Base-by-base conservation (phyloP, 768 basidiomycete genomes). In the Kwoniella sp. region DNA sequence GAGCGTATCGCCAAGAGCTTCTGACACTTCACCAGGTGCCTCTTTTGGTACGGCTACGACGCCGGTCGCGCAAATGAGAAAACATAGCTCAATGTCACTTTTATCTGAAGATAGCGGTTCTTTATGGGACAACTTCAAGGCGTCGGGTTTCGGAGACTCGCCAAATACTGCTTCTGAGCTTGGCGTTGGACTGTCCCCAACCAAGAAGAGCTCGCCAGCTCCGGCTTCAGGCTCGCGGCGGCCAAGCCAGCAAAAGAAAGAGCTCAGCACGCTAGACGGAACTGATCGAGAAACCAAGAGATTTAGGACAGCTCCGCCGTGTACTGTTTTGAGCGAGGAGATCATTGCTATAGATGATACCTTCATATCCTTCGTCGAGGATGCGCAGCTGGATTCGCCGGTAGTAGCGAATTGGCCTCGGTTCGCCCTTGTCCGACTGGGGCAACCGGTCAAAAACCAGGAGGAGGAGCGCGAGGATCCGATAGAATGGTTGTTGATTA, bases 401-500 rank as follows among this genome's bases (percentile, higher is more conserved):
- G 40, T 31, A 5, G 46, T 34, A 0, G 3, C 28, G 5, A 33
- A 26, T 7, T 65, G 63, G 63, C 63, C 67, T 3, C 25, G 46
- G 7, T 63, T 61, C 47, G 17, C 47, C 20, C 47, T 68, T 38
- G 42, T 60, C 34, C 55, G 56, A 19, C 44, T 65, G 9, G 32
- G n/a, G 17, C 31, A 27, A 6, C 38, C 47, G 17, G 28, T 28
- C 17, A 20, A 17, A 4, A 14, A 6, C 6, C 20, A 22, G 32
- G 11, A 26, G 10, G 3, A 19, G 15, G 19, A 40, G 0, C 5
- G n/a, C 11, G 38, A 46, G 8, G 23, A 25, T 3, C 12, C 34
- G 0, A 52, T 67, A n/a, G 62, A 67, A 40, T 53, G 53, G 49
- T 49, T 68, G 6, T 50, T 68, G 2, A 43, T 68, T 22, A 58